phyloP scores from a whole-genome alignment of 192 early-diverging fungal genomes.

The Spizellomyces punctatus region DNA sequence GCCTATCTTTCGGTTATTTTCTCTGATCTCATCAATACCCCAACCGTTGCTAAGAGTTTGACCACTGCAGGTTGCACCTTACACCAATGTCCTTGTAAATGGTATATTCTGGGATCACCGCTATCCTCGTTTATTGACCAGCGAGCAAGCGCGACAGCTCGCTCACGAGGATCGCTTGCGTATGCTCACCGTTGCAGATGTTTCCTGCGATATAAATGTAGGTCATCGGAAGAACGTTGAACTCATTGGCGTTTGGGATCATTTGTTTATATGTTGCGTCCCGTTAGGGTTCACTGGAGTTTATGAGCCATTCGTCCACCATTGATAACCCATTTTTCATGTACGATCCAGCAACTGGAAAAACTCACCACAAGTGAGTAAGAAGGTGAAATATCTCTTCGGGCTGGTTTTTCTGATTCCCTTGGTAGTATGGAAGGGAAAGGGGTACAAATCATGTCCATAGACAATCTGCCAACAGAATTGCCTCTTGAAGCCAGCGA shows the following conservation, averaged over 20 bases:
- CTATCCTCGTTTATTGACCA: slow-evolving; percentile 90
- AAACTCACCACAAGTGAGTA: slow-evolving; percentile 69
- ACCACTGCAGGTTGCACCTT: slow-evolving; percentile 72
- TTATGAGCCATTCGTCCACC: slow-evolving; percentile 84
- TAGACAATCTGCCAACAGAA: slow-evolving; percentile 97
- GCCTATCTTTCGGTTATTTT: slow-evolving; percentile 14
- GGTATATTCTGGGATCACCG: slow-evolving; percentile 92
- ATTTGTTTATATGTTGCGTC: neutral
- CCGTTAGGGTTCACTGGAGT: slow-evolving; percentile 85
- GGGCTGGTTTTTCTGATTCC: neutral
- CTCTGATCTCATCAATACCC: slow-evolving; percentile 6
- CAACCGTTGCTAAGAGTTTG: neutral
- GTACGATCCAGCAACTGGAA: slow-evolving; percentile 76
- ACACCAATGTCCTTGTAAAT: slow-evolving; percentile 85
- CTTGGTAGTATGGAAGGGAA: slow-evolving; percentile 62
- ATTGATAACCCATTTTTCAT: slow-evolving; percentile 93
- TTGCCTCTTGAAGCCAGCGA: slow-evolving; percentile 92
- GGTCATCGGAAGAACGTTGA: no score
- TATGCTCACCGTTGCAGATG: slow-evolving; percentile 87
- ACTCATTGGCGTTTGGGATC: no score
- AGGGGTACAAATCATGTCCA: slow-evolving; percentile 96
- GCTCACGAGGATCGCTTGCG: slow-evolving; percentile 68
- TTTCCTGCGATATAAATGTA: slow-evolving; percentile 83
- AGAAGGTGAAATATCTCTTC: neutral
- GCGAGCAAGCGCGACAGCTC: slow-evolving; percentile 72